A percentile compares a stretch with the other conserved stretches of the same genome.
phyloP scores from a whole-genome alignment of 2,329 filamentous ascomycete species.

The Xylariaceae sp. region DNA sequence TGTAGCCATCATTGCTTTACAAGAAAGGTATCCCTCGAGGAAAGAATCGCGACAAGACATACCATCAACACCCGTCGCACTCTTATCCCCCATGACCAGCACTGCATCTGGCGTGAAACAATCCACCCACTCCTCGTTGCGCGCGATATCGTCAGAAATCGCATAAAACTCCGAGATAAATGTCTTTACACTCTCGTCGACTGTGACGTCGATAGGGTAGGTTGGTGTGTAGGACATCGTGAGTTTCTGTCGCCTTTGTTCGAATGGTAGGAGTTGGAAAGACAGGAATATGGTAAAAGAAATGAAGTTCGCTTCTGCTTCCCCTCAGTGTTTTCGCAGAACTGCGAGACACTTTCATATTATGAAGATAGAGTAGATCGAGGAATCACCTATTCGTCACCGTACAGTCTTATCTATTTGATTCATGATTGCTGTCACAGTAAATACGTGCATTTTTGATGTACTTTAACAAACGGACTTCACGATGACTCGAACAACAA shows the following conservation, averaged over 20 bases:
- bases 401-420: no score
- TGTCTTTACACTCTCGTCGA: slow-evolving; percentile 22
- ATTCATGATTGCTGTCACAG: no score
- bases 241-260: not conserved
- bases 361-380: no score
- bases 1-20: not conserved
- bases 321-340: no score
- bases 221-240: slow-evolving; percentile 24
- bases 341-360: no score
- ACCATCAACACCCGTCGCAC: slow-evolving; percentile 35
- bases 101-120: slow-evolving; percentile 40
- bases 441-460: no score
- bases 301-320: not conserved
- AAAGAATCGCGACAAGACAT: not conserved
- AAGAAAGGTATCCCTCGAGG: no score
- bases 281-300: not conserved
- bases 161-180: slow-evolving; percentile 43
- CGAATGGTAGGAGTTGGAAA: not conserved
- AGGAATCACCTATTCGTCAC: no score
- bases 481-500: no score
- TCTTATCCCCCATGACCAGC: slow-evolving; percentile 39
- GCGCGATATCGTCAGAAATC: slow-evolving; percentile 39
- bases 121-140: slow-evolving; percentile 40
- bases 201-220: slow-evolving; percentile 25
- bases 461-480: no score